A percentile compares a stretch with the other conserved stretches of the same genome.
phyloP scores from a whole-genome alignment of 1,139 yeast genomes.

The Suhomyces panamericanus region DNA sequence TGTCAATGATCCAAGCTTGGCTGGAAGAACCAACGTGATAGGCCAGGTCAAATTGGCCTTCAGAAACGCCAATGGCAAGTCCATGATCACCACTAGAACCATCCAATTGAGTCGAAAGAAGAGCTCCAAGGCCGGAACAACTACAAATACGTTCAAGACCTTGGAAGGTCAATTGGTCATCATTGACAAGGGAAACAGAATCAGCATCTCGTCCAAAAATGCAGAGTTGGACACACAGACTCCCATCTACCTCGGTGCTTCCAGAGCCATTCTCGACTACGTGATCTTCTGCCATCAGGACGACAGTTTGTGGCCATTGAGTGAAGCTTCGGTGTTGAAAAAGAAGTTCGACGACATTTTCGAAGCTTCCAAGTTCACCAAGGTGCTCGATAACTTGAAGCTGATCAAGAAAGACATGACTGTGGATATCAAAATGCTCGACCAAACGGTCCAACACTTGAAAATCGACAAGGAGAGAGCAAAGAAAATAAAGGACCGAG shows the following conservation, averaged over 20 bases:
- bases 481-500: constrained; percentile 50
- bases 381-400: constrained; percentile 81
- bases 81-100: constrained; percentile 84
- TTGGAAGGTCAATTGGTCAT: constrained; percentile 84
- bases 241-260: constrained; percentile 83
- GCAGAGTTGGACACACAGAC: constrained; percentile 82
- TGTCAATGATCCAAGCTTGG: constrained; percentile 86
- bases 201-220: constrained; percentile 77
- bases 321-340: constrained; percentile 86
- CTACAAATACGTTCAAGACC: constrained; percentile 76
- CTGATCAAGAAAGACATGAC: constrained; percentile 74
- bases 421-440: constrained; percentile 69
- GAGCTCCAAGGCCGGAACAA: constrained; percentile 24
- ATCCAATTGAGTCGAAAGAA: constrained; percentile 70
- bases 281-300: constrained; percentile 98
- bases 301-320: constrained; percentile 93
- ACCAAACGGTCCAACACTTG: constrained; percentile 76
- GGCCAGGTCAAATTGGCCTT: constrained; percentile 93
- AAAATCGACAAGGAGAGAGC: constrained; percentile 76
- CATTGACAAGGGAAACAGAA: constrained; percentile 62
- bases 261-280: constrained; percentile 82
- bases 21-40: constrained; percentile 71
- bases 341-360: constrained; percentile 95
- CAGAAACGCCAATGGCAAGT: constrained; percentile 66
- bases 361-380: constrained; percentile 91